These are phyloP conservation scores for Dendrocalamus latiflorus DNA, from an alignment of 202 grass and related monocot genomes.

Conservation along the genomic window DNA sequence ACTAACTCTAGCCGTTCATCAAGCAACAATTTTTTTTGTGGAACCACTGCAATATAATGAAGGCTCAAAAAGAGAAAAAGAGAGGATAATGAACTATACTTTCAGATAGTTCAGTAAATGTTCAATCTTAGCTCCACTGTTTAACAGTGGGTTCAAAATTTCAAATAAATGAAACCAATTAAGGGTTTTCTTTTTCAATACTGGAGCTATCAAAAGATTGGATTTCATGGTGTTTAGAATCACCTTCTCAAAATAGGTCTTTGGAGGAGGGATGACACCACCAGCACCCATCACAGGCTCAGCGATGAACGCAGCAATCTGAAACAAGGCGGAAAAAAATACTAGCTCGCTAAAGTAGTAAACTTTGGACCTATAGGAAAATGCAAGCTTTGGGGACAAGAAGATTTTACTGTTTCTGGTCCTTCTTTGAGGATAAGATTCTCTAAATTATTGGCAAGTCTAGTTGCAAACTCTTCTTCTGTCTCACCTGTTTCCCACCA, in stretches of 20 bases:
- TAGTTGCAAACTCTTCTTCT: constrained; percentile 85
- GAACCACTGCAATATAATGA: not conserved
- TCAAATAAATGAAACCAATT: not conserved
- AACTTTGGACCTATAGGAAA: not conserved
- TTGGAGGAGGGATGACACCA: constrained; percentile 92
- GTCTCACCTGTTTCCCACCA: constrained; percentile 60
- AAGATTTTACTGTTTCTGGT: constrained; percentile 68
- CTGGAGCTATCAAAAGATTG: not conserved
- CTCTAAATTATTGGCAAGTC: constrained; percentile 92
- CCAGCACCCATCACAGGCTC: constrained; percentile 97
- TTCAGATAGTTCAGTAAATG: not conserved
- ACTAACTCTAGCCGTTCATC: not conserved
- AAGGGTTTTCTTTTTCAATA: not conserved
- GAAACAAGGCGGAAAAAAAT: constrained; percentile 11
- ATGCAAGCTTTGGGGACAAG: constrained; percentile 18
- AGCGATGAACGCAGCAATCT: constrained; percentile 96
- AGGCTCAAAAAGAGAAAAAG: not conserved
- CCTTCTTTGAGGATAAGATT: constrained; percentile 97
- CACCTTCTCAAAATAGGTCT: constrained; percentile 98
- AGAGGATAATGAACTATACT: not conserved
- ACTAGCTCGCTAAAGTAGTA: constrained; percentile 1
- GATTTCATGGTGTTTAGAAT: not conserved
- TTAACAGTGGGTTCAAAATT: not conserved
- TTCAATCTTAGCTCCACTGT: not conserved
- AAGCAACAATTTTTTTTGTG: not conserved